Evolutionary conservation across 768 basidiomycete genomes (phyloP).

Genomic region (Trametes coccinea): DNA sequence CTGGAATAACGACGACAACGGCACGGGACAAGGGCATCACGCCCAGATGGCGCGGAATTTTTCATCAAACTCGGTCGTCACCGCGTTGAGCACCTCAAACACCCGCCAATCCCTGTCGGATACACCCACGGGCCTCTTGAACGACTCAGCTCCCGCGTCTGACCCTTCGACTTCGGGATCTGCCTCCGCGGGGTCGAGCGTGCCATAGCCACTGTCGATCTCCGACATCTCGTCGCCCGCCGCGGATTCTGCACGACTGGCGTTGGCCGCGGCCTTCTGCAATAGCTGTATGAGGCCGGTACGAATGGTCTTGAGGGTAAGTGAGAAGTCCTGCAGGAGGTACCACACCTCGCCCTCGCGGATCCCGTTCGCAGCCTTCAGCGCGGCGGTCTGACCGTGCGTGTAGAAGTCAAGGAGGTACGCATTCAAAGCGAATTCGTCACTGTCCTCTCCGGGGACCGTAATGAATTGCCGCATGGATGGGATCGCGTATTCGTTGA

Average conservation of each 20-base stretch:
- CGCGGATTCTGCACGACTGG: slow-evolving; percentile 12
- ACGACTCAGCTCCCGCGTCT: slow-evolving; percentile 19
- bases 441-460: slow-evolving; percentile 24
- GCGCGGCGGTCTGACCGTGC: slow-evolving; percentile 56
- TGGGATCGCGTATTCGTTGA: slow-evolving; percentile 64
- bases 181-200: slow-evolving; percentile 33
- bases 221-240: slow-evolving; percentile 24
- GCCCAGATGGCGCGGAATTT: slow-evolving; percentile 72
- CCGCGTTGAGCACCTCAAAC: slow-evolving; percentile 47
- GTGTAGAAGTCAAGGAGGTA: slow-evolving; percentile 69
- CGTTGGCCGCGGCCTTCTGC: slow-evolving; percentile 26
- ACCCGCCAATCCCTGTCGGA: slow-evolving; percentile 54
- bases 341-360: slow-evolving; percentile 68
- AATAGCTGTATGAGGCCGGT: slow-evolving; percentile 51
- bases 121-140: slow-evolving; percentile 41
- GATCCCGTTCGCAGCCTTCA: slow-evolving; percentile 56
- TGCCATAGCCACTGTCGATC: slow-evolving; percentile 38
- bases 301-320: slow-evolving; percentile 52
- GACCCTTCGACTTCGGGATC: slow-evolving; percentile 29
- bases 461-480: slow-evolving; percentile 43
- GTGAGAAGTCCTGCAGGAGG: slow-evolving; percentile 55
- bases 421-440: slow-evolving; percentile 50
- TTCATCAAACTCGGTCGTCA: slow-evolving; percentile 50
- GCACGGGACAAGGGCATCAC: slow-evolving; percentile 17
- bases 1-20: not conserved